Evolutionary conservation across 2,329 filamentous ascomycete species (phyloP).

Genomic region (Corynespora cassiicola): DNA sequence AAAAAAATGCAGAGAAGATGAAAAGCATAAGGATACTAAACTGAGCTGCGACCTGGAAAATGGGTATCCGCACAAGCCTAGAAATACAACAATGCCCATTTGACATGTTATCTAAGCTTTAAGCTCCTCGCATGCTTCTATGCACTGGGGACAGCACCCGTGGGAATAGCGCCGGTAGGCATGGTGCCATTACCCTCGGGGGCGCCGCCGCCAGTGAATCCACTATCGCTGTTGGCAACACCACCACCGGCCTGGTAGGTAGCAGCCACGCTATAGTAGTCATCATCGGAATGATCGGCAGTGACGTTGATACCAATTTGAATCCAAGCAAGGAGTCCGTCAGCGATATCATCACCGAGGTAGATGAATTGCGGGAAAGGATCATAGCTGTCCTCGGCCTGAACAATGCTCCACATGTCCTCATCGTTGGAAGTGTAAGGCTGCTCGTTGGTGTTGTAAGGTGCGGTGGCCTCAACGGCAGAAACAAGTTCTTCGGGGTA

Average conservation of each 20-base stretch:
- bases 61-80: too few relatives aligned
- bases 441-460: constrained; percentile 47
- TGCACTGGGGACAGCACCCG: constrained; percentile 14
- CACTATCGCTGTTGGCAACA: constrained; percentile 16
- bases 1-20: too few relatives aligned
- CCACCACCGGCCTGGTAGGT: constrained; percentile 27
- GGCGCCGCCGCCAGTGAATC: constrained; percentile 10
- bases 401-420: constrained; percentile 33
- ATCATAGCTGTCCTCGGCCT: constrained; percentile 28
- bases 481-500: constrained; percentile 49
- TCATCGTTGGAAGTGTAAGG: constrained; percentile 25
- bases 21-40: too few relatives aligned
- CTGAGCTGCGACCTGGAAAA: too few relatives aligned
- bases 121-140: too few relatives aligned
- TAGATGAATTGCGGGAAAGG: constrained; percentile 31
- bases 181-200: constrained; percentile 16
- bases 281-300: constrained; percentile 23
- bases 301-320: constrained; percentile 28
- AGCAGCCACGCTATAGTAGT: constrained; percentile 26
- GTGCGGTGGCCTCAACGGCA: constrained; percentile 44
- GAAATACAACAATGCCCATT: too few relatives aligned
- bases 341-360: constrained; percentile 23
- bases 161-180: constrained; percentile 20
- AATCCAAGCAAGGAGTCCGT: constrained; percentile 35
- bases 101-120: too few relatives aligned